Conservation (phyloP, 495 filamentous ascomycete species). For the Penicillium desertorum region DNA sequence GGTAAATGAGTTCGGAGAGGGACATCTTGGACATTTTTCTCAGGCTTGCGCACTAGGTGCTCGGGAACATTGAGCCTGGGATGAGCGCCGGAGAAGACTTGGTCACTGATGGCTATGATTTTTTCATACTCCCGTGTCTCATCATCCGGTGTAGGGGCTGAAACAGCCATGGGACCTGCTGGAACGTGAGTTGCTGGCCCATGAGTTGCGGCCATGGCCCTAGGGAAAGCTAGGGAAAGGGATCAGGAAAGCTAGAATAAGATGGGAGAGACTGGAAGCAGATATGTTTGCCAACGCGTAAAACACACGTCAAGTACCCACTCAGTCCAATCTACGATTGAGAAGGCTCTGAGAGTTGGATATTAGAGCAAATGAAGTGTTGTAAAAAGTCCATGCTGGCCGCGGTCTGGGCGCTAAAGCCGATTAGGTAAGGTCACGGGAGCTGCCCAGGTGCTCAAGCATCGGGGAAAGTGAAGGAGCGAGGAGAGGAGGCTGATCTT, state of each 20-base stretch:
- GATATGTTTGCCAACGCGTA: background rate
- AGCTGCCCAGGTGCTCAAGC: background rate
- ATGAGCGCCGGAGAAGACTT: slow-evolving; percentile 72
- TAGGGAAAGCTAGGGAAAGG: slow-evolving; percentile 17
- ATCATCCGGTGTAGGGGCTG: slow-evolving; percentile 31
- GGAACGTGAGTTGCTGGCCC: slow-evolving; percentile 37
- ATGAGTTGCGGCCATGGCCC: slow-evolving; percentile 42
- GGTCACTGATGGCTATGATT: slow-evolving; percentile 72
- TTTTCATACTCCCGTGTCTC: slow-evolving; percentile 64
- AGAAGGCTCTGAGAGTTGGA: slow-evolving; percentile 4
- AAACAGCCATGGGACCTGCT: slow-evolving; percentile 33
- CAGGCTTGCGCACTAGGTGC: slow-evolving; percentile 54
- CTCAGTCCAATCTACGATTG: slow-evolving; percentile 9
- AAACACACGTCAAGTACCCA: background rate
- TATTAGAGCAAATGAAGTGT: slow-evolving; percentile 1
- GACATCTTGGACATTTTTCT: slow-evolving; percentile 32
- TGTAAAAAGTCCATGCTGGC: slow-evolving; percentile 18
- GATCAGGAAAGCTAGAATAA: slow-evolving; percentile 7
- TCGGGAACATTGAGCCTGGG: slow-evolving; percentile 68
- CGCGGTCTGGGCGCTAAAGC: slow-evolving; percentile 15
- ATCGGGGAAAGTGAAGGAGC: background rate
- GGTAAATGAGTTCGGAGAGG: slow-evolving; percentile 25
- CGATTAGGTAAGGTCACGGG: slow-evolving; percentile 28
- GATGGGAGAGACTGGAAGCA: slow-evolving; percentile 1
- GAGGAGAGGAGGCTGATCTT: background rate